phyloP scores from a whole-genome alignment of 305 asterid genomes.

The Caryopteris hybrid region DNA sequence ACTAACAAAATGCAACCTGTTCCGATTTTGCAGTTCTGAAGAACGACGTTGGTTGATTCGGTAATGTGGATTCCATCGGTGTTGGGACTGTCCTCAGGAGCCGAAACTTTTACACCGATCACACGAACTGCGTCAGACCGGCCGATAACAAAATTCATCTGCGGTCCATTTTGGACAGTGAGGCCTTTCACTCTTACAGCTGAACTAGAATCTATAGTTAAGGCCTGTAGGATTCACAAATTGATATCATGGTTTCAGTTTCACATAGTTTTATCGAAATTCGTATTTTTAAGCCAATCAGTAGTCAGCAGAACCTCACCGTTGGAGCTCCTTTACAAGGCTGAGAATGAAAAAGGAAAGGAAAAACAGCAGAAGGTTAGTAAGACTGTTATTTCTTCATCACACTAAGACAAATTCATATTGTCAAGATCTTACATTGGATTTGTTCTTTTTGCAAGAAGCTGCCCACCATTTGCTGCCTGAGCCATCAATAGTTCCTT shows the following conservation, averaged over 20 bases:
- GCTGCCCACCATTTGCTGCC: slow-evolving; percentile 98
- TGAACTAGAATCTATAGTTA: slow-evolving; percentile 77
- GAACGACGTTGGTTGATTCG: slow-evolving; percentile 66
- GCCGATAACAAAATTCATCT: slow-evolving; percentile 74
- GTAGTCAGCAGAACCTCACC: slow-evolving; percentile 41
- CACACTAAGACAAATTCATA: not conserved
- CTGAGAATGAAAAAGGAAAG: slow-evolving; percentile 30
- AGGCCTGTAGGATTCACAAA: slow-evolving; percentile 51
- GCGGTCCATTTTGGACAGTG: slow-evolving; percentile 80
- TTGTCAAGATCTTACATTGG: slow-evolving; percentile 42
- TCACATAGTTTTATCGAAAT: not conserved
- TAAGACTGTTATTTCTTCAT: not conserved
- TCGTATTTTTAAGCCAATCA: not conserved
- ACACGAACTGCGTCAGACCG: slow-evolving; percentile 61
- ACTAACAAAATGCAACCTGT: slow-evolving; percentile 50
- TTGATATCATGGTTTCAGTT: not conserved
- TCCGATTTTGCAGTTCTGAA: slow-evolving; percentile 81
- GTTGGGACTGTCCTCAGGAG: slow-evolving; percentile 92
- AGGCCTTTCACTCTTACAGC: slow-evolving; percentile 68
- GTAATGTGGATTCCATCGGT: slow-evolving; percentile 96
- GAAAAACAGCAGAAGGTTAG: slow-evolving; percentile 14
- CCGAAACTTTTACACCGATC: slow-evolving; percentile 48
- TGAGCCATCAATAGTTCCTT: slow-evolving; percentile 86
- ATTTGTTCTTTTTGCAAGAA: slow-evolving; percentile 91
- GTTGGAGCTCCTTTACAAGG: slow-evolving; percentile 92